phyloP scores from a whole-genome alignment of 1,284 basidiomycete genomes.

The Mycena citricolor region DNA sequence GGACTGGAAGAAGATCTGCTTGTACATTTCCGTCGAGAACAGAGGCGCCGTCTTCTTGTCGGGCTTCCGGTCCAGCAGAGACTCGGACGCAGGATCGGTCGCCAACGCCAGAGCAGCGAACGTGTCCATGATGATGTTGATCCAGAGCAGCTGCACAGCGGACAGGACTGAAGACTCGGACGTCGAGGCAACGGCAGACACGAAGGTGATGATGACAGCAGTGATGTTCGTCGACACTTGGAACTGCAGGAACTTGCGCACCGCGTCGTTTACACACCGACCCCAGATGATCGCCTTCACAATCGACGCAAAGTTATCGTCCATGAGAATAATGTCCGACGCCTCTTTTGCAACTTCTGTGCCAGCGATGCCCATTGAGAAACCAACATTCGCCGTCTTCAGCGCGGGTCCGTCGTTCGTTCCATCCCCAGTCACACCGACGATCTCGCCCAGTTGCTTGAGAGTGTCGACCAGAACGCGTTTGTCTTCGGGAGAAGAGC shows the following conservation, averaged over 20 bases:
- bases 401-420: conserved; percentile 98
- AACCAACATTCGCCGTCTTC: conserved; percentile 92
- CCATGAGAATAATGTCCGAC: conserved; percentile 98
- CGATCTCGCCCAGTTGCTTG: conserved; percentile 87
- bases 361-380: conserved; percentile 98
- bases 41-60: conserved; percentile 87
- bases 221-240: conserved; percentile 97
- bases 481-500: conserved; percentile 98
- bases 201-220: conserved; percentile 91
- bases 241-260: conserved; percentile 98
- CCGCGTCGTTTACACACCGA: conserved; percentile 96
- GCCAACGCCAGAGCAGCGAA: conserved; percentile 97
- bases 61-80: conserved; percentile 86
- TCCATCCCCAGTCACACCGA: conserved; percentile 97
- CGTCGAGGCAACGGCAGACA: conserved; percentile 82
- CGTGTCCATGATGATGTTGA: conserved; percentile 97
- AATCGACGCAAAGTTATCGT: conserved; percentile 96
- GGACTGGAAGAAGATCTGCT: conserved; percentile 92
- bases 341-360: conserved; percentile 99
- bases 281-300: conserved; percentile 99
- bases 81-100: conserved; percentile 88
- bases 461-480: conserved; percentile 89
- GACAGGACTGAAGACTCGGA: conserved; percentile 84
- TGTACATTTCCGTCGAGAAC: conserved; percentile 91
- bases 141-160: conserved; percentile 96